A percentile compares a stretch with the other conserved stretches of the same genome.
These are phyloP conservation scores for Coniochaeta pulveracea DNA, from an alignment of 2,329 filamentous ascomycete genomes.

Conservation along the genomic window DNA sequence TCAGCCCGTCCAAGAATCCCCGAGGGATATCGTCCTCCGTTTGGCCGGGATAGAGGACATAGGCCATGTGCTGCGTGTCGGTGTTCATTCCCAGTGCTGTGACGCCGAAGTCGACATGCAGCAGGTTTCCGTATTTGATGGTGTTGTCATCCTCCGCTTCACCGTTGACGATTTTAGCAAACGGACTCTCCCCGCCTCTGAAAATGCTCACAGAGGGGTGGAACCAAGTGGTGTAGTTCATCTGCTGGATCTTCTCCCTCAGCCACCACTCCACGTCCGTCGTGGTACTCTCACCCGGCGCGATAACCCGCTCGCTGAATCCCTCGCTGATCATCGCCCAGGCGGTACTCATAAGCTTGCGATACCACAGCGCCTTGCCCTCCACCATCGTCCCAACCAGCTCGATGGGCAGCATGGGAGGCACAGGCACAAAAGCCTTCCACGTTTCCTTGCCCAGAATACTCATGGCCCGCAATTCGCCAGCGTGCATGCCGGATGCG, in stretches of 20 bases:
- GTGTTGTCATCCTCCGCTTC: conserved; percentile 3
- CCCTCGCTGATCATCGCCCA: conserved; percentile 36
- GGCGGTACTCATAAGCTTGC: conserved; percentile 33
- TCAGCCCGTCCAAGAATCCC: conserved; percentile 28
- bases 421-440: conserved; percentile 26
- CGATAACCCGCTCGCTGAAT: conserved; percentile 30
- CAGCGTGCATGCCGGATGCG: conserved; percentile 33
- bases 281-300: conserved; percentile 29
- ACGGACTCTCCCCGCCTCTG: conserved; percentile 11
- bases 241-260: conserved; percentile 32
- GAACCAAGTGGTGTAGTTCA: conserved; percentile 42
- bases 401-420: conserved; percentile 32
- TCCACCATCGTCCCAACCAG: conserved; percentile 31
- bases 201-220: conserved; percentile 33
- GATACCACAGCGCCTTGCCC: conserved; percentile 28
- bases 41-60: conserved; percentile 31
- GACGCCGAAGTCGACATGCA: conserved; percentile 38
- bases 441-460: conserved; percentile 24
- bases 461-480: conserved; percentile 26
- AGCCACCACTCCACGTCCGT: conserved; percentile 38
- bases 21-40: conserved; percentile 27
- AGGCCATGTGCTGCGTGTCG: conserved; percentile 37
- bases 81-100: conserved; percentile 35
- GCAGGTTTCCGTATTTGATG: conserved; percentile 32
- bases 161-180: conserved; percentile 9